Evolutionary conservation across 2,329 filamentous ascomycete species (phyloP).

Genomic region (Harringtonia lauricola): DNA sequence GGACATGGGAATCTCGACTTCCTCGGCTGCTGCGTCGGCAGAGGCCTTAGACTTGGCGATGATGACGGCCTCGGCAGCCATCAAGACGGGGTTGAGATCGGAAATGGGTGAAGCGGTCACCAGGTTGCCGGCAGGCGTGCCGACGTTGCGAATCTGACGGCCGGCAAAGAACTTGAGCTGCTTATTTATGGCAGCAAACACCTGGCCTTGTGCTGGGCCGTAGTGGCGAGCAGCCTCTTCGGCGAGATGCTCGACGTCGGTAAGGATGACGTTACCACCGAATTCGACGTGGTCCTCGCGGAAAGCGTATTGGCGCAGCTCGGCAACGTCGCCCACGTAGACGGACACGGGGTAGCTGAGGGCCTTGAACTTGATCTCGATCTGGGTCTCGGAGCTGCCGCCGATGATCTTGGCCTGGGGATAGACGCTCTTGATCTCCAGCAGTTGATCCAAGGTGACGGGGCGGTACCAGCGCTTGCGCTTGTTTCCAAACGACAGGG

Average conservation of each 20-base stretch:
- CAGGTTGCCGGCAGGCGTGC: conserved; percentile 87
- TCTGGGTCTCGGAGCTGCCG: conserved; percentile 93
- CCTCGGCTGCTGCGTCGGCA: not conserved
- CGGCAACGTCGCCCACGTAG: conserved; percentile 85
- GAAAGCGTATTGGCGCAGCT: conserved; percentile 73
- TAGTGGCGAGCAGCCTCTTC: conserved; percentile 71
- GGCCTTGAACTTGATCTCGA: conserved; percentile 96
- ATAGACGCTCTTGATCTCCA: conserved; percentile 81
- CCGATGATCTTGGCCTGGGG: conserved; percentile 90
- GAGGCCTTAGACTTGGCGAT: conserved; percentile 66
- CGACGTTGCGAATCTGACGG: conserved; percentile 93
- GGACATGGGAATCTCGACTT: conserved; percentile 70
- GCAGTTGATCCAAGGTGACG: conserved; percentile 71
- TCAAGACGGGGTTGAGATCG: conserved; percentile 87
- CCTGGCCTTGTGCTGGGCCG: conserved; percentile 58
- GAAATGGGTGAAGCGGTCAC: conserved; percentile 94
- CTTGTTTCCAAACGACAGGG: conserved; percentile 88
- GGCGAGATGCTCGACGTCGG: conserved; percentile 80
- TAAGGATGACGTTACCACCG: conserved; percentile 85
- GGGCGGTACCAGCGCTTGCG: conserved; percentile 89
- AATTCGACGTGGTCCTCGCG: conserved; percentile 77
- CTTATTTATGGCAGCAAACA: conserved; percentile 85
- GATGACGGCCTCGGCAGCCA: conserved; percentile 73
- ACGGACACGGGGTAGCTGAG: conserved; percentile 84
- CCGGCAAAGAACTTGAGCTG: conserved; percentile 93